Base-by-base conservation (phyloP, 306 rosid genomes). In the Delonix regia region DNA sequence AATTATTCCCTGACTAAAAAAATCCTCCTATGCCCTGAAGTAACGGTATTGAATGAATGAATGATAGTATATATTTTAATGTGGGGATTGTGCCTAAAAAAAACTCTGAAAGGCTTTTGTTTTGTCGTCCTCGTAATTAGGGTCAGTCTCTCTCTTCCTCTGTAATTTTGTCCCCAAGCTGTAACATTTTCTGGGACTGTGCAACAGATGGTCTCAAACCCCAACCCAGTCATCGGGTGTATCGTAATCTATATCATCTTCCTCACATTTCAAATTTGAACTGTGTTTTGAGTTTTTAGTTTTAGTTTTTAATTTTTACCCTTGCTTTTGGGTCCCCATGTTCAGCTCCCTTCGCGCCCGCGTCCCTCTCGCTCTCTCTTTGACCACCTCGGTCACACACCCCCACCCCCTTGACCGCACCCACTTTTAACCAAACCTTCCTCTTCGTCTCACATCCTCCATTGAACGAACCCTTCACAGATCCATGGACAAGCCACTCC, bases 311-410 rank as follows among this genome's bases (percentile, higher is more conserved):
- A 14, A 6, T 36, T 65, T n/a, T 39, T 19, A 44, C 69, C 67
- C 79, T 79, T 9, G 9, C 65, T 80, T 81, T 84, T 75, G 82
- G 83, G 83, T 77, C 59, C 78, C 72, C 47, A 83, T 70, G 82
- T 74, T 74, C 77, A 63, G 45, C 79, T 81, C 86, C 62, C 80
- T 75, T 81, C 74, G 57, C 87, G 78, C 85, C 87, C 87, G 76
- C 78, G 80, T 81, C 90, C 62, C 62, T 22, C 62, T 55, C 62
- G 62, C 33, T 55, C 62, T 22, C 74, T 84, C 90, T 73, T 73
- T 88, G 88, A 88, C 92, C 85, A 60, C 92, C 92, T 88, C 88
- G 89, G 81, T 86, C 89, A 33, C 69, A 59, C 77, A 66, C 75
- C 34, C 36, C 64, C 64, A 57, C 75, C 73, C 69, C 62, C 79